Percentiles rank a stretch among this genome's conserved stretches.
These are phyloP conservation scores for Oryza brachyantha DNA, from an alignment of 176 grass and related monocot species.

Conservation along the genomic window DNA sequence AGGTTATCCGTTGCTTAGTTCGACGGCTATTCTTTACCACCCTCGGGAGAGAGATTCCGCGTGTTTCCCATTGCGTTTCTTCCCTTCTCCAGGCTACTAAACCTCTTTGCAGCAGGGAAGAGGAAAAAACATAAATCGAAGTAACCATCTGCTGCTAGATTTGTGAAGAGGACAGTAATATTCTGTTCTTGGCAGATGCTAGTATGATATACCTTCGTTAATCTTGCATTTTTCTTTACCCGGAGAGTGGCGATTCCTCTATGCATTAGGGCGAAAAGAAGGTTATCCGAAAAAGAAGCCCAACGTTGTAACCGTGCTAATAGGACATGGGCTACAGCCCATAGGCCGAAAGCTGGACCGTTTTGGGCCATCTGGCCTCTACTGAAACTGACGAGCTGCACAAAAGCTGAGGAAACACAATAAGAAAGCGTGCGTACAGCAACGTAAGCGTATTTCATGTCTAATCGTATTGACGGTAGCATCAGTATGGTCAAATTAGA, in stretches of 20 bases:
- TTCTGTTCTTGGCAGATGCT: background rate
- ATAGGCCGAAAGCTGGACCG: background rate
- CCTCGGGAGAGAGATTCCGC: background rate
- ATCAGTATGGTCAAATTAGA: background rate
- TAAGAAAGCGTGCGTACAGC: no score
- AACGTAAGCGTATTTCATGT: background rate
- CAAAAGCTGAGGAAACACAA: no score
- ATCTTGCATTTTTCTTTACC: no score
- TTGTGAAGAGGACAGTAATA: background rate
- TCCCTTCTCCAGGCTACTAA: background rate
- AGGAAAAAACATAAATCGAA: background rate
- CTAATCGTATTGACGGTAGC: no score
- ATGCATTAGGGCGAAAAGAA: background rate
- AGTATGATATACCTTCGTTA: background rate
- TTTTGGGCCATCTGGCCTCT: background rate
- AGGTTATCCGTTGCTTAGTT: conserved; percentile 32
- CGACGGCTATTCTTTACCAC: conserved; percentile 11
- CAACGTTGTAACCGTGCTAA: background rate
- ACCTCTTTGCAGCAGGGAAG: background rate
- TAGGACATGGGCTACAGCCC: background rate
- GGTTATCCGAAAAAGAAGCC: background rate
- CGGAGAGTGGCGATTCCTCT: background rate
- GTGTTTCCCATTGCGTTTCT: background rate
- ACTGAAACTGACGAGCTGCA: background rate
- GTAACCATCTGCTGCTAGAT: background rate